phyloP scores from a whole-genome alignment of 1,284 basidiomycete species.

The Anthracocystis panici-leucophaei region DNA sequence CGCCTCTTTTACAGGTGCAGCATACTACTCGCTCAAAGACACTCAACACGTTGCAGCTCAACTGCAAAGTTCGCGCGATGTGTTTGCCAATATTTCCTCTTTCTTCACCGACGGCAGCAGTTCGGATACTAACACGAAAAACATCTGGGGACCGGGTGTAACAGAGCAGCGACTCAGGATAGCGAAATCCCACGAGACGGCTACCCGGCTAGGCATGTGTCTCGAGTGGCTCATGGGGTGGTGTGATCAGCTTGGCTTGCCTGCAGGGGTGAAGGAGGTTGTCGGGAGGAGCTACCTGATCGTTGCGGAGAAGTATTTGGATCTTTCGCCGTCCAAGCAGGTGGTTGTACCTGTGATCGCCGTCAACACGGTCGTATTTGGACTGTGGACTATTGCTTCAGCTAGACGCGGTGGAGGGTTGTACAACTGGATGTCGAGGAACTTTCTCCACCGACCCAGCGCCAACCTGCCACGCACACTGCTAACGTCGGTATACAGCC shows the following conservation, averaged over 20 bases:
- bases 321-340: slow-evolving; percentile 44
- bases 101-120: slow-evolving; percentile 18
- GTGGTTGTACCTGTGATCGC: slow-evolving; percentile 55
- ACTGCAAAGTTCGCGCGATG: slow-evolving; percentile 13
- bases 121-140: neutral
- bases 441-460: slow-evolving; percentile 54
- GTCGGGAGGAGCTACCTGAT: slow-evolving; percentile 37
- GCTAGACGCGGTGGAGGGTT: slow-evolving; percentile 4
- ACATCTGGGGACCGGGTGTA: slow-evolving; percentile 23
- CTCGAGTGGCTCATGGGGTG: slow-evolving; percentile 45
- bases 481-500: slow-evolving; percentile 57
- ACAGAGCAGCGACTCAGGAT: slow-evolving; percentile 21
- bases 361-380: slow-evolving; percentile 52
- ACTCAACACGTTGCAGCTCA: slow-evolving; percentile 27
- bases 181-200: slow-evolving; percentile 39
- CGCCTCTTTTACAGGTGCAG: slow-evolving; percentile 30
- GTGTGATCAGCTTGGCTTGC: slow-evolving; percentile 44
- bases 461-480: slow-evolving; percentile 39
- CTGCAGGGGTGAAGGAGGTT: slow-evolving; percentile 20
- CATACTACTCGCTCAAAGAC: slow-evolving; percentile 29
- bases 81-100: slow-evolving; percentile 40
- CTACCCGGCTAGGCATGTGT: slow-evolving; percentile 31
- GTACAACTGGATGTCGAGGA: slow-evolving; percentile 25
- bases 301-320: slow-evolving; percentile 45
- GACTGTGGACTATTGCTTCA: slow-evolving; percentile 39